Conservation (phyloP, 208 protist species). For the Leishmania martiniquensis region DNA sequence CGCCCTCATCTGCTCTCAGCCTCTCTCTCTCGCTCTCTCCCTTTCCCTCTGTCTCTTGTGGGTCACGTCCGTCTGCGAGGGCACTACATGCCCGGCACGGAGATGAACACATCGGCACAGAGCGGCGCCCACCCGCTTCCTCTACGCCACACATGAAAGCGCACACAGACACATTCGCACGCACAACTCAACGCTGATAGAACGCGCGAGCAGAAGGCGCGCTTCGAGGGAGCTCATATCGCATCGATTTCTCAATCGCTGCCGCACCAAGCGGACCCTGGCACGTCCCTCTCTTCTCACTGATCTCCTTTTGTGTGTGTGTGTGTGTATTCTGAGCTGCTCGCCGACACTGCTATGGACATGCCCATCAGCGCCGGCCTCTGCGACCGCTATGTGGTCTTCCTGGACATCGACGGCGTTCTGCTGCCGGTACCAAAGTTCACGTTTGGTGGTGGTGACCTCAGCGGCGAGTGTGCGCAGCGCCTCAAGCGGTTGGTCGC, state of each 20-base stretch:
- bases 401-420: slow-evolving; percentile 88
- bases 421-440: slow-evolving; percentile 81
- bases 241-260: background rate
- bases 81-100: background rate
- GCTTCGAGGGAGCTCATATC: background rate
- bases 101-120: background rate
- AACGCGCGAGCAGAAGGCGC: background rate
- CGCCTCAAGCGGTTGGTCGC: slow-evolving; percentile 50
- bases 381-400: slow-evolving; percentile 72
- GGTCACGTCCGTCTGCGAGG: background rate
- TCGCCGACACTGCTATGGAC: background rate
- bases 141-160: background rate
- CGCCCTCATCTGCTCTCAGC: background rate
- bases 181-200: background rate
- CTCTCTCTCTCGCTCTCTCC: background rate
- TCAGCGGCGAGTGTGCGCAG: slow-evolving; percentile 54
- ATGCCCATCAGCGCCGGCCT: slow-evolving; percentile 34
- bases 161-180: background rate
- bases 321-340: slow-evolving; percentile 3
- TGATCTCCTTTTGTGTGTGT: too few relatives aligned
- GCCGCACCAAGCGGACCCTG: background rate
- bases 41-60: background rate
- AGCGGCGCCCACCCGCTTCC: too few relatives aligned
- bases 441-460: slow-evolving; percentile 83
- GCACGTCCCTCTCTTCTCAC: background rate